Conservation (phyloP, 169 alveolate species). For the Plasmodium fragile region DNA sequence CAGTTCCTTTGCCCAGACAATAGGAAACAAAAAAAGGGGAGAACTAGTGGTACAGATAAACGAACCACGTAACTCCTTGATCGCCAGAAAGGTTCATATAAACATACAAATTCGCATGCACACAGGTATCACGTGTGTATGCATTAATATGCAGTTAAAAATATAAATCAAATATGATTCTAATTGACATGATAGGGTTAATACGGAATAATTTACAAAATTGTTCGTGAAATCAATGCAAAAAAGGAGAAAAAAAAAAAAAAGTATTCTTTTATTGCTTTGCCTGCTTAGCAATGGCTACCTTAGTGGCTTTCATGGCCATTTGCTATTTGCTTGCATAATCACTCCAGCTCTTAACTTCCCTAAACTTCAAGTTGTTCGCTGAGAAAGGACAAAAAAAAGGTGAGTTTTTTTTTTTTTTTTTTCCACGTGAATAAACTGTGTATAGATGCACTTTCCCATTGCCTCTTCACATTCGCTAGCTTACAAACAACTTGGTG, state of each 20-base stretch:
- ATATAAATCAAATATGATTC: neutral
- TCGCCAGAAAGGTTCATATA: neutral
- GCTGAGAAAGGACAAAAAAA: constrained; percentile 5
- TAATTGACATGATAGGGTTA: neutral
- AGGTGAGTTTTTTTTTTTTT: neutral
- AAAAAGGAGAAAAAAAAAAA: neutral
- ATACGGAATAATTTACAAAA: neutral
- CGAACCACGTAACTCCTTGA: neutral
- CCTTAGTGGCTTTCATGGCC: constrained; percentile 5
- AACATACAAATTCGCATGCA: neutral
- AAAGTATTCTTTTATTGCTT: neutral
- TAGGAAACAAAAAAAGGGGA: neutral
- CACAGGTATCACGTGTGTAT: neutral
- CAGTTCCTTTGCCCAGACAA: neutral
- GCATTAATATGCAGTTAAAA: neutral
- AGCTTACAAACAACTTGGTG: constrained; percentile 20
- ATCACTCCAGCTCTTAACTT: constrained; percentile 48
- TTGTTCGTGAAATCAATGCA: neutral
- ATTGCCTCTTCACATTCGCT: neutral
- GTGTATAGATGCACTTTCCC: neutral
- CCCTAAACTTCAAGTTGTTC: constrained; percentile 25
- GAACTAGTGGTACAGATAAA: neutral
- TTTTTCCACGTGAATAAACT: neutral
- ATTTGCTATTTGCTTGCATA: neutral
- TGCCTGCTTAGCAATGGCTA: neutral